Percentiles rank a stretch among this genome's conserved stretches.
Conservation (phyloP, 805 yeast genomes). For the Ogataea chonburiensis region DNA sequence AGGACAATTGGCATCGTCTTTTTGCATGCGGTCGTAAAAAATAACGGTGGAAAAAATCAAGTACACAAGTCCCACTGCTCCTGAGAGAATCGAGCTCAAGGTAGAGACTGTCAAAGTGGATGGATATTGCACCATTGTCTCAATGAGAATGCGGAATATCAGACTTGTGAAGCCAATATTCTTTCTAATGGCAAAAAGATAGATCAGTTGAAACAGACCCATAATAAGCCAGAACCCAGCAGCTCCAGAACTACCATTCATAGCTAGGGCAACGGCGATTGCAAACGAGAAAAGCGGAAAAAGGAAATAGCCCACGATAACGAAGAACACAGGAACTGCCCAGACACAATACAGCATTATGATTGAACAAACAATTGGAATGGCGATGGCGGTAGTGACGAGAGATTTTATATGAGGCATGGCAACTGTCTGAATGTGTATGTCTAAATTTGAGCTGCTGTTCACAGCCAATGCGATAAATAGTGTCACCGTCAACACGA, state of each 20-base stretch:
- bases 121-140: conserved; percentile 72
- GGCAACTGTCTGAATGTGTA: conserved; percentile 2
- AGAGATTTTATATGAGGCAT: conserved; percentile 9
- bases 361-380: conserved; percentile 27
- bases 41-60: conserved; percentile 63
- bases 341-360: conserved; percentile 25
- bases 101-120: conserved; percentile 54
- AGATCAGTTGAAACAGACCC: conserved; percentile 24
- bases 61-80: conserved; percentile 62
- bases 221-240: conserved; percentile 21
- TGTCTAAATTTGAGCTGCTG: neutral
- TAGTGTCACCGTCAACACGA: conserved; percentile 24
- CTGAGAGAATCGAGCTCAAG: conserved; percentile 42
- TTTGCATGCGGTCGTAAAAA: conserved; percentile 22
- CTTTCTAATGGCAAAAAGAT: conserved; percentile 26
- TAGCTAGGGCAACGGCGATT: conserved; percentile 21
- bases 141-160: conserved; percentile 49
- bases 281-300: conserved; percentile 29
- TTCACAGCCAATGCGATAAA: conserved; percentile 7
- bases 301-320: conserved; percentile 29
- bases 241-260: conserved; percentile 21
- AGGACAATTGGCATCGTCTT: conserved; percentile 55
- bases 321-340: conserved; percentile 30
- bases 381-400: conserved; percentile 13
- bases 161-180: conserved; percentile 32